A percentile compares a stretch with the other conserved stretches of the same genome.
phyloP scores from a whole-genome alignment of 148 eudicot species.

The Simmondsia chinensis region DNA sequence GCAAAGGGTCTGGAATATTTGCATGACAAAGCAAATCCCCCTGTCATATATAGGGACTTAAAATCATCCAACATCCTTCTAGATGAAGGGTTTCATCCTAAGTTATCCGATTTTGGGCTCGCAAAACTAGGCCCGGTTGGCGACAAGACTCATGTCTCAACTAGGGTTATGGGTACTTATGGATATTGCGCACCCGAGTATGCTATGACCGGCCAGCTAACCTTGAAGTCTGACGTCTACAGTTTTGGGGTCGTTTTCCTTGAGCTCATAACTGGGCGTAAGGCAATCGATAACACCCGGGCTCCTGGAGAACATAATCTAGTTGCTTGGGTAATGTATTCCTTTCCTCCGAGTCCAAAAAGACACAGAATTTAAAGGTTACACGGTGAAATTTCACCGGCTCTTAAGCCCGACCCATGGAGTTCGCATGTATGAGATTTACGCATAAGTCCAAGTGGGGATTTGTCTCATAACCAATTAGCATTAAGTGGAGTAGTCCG shows the following conservation, averaged over 20 bases:
- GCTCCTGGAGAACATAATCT: conserved; percentile 92
- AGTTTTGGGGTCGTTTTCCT: conserved; percentile 98
- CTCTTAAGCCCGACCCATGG: no score
- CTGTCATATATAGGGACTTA: conserved; percentile 94
- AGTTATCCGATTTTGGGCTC: conserved; percentile 92
- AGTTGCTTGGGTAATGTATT: conserved; percentile 83
- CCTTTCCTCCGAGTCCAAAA: neutral
- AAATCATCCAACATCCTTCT: conserved; percentile 97
- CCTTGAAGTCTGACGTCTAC: conserved; percentile 91
- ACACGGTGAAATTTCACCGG: no score
- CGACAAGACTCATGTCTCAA: conserved; percentile 96
- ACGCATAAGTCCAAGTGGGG: no score
- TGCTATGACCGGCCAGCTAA: conserved; percentile 99
- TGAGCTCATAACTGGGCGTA: conserved; percentile 92
- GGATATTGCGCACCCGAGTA: conserved; percentile 99
- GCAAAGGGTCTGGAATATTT: conserved; percentile 94
- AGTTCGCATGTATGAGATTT: no score
- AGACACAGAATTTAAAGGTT: no score
- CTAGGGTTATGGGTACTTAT: conserved; percentile 97
- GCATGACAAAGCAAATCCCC: conserved; percentile 95
- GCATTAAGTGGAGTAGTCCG: no score
- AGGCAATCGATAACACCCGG: conserved; percentile 73
- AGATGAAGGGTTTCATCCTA: conserved; percentile 84
- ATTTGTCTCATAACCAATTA: no score
- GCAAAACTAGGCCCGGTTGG: conserved; percentile 98